Evolutionary conservation across 2,329 filamentous ascomycete species (phyloP), one percentile per base, ranked within the genome.

Genomic region (Lasiodiplodia hormozganensis): DNA sequence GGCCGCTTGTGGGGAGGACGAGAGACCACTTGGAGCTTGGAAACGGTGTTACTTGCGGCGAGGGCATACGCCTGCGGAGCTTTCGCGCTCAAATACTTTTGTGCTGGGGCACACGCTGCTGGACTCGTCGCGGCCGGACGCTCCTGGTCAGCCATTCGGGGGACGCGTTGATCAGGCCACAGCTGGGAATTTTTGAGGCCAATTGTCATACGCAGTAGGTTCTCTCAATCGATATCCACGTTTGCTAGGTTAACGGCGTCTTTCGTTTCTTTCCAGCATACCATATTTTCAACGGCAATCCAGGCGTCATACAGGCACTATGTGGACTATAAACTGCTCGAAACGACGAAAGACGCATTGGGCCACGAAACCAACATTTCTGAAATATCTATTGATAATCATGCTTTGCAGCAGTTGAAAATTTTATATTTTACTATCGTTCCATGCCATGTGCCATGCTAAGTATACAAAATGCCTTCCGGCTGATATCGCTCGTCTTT

Each of bases 121-220:
- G 43, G 8, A 12, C n/a, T 47, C 43, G 18, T 47, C 18, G 43
- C 43, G 18, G 43, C n/a, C 11, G 43, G 43, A n/a, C 21, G 43
- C 43, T 47, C 8, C 23, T 14, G 12, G 58, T 34, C 43, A 34
- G 16, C 8, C 40, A 60, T 21, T 57, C 4, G 11, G 14, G 28
- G 25, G 57, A 21, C 52, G 60, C 43, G 23, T 64, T 21, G 11
- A 23, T 18, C 10, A 64, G 60, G 60, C 60, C 31, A 47, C 18
- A 6, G 10, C 25, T 40, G 12, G 31, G 43, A 51, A 18, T 14
- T 5, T 16, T 52, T 23, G 38, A 16, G 38, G 60, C 4, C 25
- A 52, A 64, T 38, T 38, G 36, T 40, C 47, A 52, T 64, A 23
- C 23, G n/a, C 34, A 64, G 60, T 64, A 64, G 60, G 60, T 64